Conservation (phyloP, 352 stramenopile genomes). For the Detonula confervacea region DNA sequence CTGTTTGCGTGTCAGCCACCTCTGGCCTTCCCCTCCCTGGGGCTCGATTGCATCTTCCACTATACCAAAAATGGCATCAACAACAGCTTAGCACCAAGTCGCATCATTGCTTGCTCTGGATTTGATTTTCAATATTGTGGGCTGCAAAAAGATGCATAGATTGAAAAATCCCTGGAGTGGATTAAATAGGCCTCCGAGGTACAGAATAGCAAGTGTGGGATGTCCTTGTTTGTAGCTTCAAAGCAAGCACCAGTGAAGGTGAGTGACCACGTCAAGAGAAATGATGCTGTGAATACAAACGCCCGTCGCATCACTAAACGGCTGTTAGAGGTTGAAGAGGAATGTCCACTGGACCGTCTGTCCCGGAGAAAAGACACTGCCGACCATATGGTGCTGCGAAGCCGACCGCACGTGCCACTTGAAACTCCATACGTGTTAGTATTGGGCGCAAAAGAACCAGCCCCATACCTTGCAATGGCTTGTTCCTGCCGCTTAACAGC, state of each 20-base stretch:
- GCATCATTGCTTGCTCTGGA: neutral
- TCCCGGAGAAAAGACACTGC: neutral
- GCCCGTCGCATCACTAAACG: neutral
- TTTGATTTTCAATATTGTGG: slow-evolving; percentile 2
- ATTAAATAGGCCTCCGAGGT: neutral
- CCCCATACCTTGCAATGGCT: neutral
- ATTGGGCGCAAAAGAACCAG: neutral
- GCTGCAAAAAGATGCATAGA: slow-evolving; percentile 9
- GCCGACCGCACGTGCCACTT: too few relatives aligned
- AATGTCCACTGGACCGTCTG: neutral
- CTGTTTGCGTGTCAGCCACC: neutral
- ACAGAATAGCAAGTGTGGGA: neutral
- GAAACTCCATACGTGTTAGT: too few relatives aligned
- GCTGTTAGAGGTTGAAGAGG: neutral
- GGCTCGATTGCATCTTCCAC: too few relatives aligned
- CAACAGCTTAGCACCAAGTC: neutral
- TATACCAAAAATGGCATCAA: neutral
- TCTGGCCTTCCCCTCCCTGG: neutral
- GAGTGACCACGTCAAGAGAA: neutral
- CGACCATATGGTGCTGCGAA: neutral
- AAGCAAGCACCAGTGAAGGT: neutral
- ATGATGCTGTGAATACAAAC: neutral
- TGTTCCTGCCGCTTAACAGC: neutral
- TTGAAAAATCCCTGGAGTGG: slow-evolving; percentile 27
- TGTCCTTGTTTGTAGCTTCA: neutral